Conservation (phyloP, 2,329 filamentous ascomycete genomes). For the Diaporthe velutina region DNA sequence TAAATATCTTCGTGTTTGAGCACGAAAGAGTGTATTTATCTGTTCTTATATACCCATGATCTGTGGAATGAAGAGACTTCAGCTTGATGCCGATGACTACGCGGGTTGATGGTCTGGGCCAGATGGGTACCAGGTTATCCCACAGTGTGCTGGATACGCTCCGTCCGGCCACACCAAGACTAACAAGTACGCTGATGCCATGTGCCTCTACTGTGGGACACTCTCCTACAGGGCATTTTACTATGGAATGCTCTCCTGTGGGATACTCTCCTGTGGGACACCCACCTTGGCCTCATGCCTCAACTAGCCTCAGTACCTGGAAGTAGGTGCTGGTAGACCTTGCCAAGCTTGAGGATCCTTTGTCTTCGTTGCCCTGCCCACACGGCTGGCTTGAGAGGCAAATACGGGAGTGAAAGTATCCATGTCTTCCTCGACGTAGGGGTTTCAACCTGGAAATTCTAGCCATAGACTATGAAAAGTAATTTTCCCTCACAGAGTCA, state of each 20-base stretch:
- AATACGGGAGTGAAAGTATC: fast-evolving
- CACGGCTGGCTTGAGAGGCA: background rate
- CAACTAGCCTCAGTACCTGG: background rate
- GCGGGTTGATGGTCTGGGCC: background rate
- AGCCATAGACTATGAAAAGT: background rate
- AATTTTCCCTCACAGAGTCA: background rate
- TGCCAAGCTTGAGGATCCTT: background rate
- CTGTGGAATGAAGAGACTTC: background rate
- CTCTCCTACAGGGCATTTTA: too few relatives aligned
- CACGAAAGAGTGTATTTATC: background rate
- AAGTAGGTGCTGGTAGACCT: too few relatives aligned
- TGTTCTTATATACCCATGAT: background rate
- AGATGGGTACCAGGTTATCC: too few relatives aligned
- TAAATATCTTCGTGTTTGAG: background rate
- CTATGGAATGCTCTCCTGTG: too few relatives aligned
- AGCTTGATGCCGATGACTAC: background rate
- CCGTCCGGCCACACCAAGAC: too few relatives aligned
- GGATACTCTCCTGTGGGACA: too few relatives aligned
- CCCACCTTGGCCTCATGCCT: background rate
- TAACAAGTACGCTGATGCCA: too few relatives aligned
- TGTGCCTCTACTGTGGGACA: too few relatives aligned
- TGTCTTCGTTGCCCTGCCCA: background rate
- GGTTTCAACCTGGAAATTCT: background rate
- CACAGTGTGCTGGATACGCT: too few relatives aligned
- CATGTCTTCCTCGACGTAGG: background rate